Evolutionary conservation across 2,329 filamentous ascomycete genomes (phyloP).

Genomic region (Penicillium sp.): DNA sequence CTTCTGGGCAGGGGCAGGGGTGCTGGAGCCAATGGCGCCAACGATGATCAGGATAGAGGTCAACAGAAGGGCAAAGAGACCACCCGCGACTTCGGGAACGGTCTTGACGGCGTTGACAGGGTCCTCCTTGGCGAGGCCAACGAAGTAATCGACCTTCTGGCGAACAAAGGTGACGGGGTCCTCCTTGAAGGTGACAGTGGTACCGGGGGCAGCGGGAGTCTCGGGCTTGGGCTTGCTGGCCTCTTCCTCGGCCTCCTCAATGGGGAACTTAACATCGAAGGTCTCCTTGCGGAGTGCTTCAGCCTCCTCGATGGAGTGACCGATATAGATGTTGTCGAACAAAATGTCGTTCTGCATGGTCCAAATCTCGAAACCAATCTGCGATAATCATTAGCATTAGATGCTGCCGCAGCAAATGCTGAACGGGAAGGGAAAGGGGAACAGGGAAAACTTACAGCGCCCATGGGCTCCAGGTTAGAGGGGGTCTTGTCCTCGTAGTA

Average conservation of each 20-base stretch:
- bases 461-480: slow-evolving; percentile 96
- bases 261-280: slow-evolving; percentile 82
- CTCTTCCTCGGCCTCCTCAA: slow-evolving; percentile 80
- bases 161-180: slow-evolving; percentile 85
- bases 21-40: slow-evolving; percentile 65
- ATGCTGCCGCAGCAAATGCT: background rate
- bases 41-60: slow-evolving; percentile 72
- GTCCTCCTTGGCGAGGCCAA: slow-evolving; percentile 79
- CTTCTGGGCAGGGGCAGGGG: slow-evolving; percentile 66
- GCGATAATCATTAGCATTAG: background rate
- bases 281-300: slow-evolving; percentile 86
- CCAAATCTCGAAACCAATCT: slow-evolving; percentile 97
- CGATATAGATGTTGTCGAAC: slow-evolving; percentile 99
- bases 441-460: slow-evolving; percentile 41
- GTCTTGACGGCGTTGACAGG: slow-evolving; percentile 83
- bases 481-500: slow-evolving; percentile 98
- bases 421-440: background rate
- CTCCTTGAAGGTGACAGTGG: slow-evolving; percentile 81
- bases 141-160: slow-evolving; percentile 92
- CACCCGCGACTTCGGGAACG: slow-evolving; percentile 87
- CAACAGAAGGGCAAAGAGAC: slow-evolving; percentile 70
- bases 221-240: slow-evolving; percentile 78
- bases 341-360: slow-evolving; percentile 99
- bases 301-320: slow-evolving; percentile 92
- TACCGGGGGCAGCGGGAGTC: slow-evolving; percentile 64